Evolutionary conservation across 495 filamentous ascomycete genomes (phyloP), one percentile per base, ranked within the genome.

Genomic region (Massariosphaeria phaeospora): DNA sequence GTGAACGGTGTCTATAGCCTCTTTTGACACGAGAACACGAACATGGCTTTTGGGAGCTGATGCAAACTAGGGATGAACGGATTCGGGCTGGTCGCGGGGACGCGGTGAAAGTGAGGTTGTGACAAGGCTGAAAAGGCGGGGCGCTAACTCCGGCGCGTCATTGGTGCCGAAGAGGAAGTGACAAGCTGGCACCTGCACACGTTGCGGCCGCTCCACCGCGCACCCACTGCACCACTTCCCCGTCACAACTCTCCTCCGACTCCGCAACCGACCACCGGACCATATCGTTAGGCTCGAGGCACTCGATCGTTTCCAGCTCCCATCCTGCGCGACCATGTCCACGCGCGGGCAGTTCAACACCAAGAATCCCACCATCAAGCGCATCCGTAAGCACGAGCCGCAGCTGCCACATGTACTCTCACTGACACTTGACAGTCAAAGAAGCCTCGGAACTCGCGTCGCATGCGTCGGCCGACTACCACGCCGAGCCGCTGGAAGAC

Each of bases 371-470:
- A 89, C 86, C 48, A 84, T 90, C 65, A 80, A 83, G 65, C 83
- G 86, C 67, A 89, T 91, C 66, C 74, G 83, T 85, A 77, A 46
- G 35, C 20, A 36, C 12, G 65, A 65, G 51, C 60, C 24, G 30
- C 57, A 15, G 48, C 59, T 6, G 27, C 21, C 31, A 31, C 17
- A 45, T 29, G 43, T 18, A 38, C 50, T 43, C 36, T 50, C 33
- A 36, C 47, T 52, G 26, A 67, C 34, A 46, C 63, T 49, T 66
- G 63, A 41, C 63, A 86, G 84, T 83, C 70, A 85, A 86, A 73
- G 90, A 96, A 82, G 88, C 88, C 58, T 76, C 81, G 52, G 90
- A 96, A 66, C 83, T 98, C 59, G 77, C 85, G 63, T 74, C 73
- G 62, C 75, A 84, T 47, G 86, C 90, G 4, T 88, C 86, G 2